Evolutionary conservation across 2,329 filamentous ascomycete genomes (phyloP), one percentile per base, ranked within the genome.

Genomic region (Lachnellula willkommii): DNA sequence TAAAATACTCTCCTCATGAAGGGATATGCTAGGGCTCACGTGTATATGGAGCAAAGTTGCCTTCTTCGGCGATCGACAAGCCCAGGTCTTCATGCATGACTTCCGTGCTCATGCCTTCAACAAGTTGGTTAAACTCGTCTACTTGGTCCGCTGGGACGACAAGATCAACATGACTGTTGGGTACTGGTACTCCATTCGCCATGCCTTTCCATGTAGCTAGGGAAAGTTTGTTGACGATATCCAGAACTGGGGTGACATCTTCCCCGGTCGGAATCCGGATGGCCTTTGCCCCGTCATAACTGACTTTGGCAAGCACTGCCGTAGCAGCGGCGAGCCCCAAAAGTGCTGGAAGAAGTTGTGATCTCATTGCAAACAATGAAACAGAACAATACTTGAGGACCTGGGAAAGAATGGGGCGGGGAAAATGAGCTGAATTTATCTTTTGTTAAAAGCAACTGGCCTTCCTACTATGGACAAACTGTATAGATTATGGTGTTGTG

Each of bases 1-100:
- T 51, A 55, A 26, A 9, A 28, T 3, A 2, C 28, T 17, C 39
- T 58, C 6, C 15, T 22, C n/a, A 24, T 24, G 3, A 9, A 45
- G 4, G 42, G 17, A 12, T 45, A 1, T 45, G 42, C 15, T 15
- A 17, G 20, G 11, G 20, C 20, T 17, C 24, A 22, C 46, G 47
- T 50, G 45, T 42, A 58, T 52, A 50, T 43, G n/a, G 22, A 28
- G 62, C 55, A 20, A 20, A 24, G 20, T 62, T 55, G n/a, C 62
- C 64, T 54, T 77, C 75, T 37, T 65, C 68, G 11, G 66, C 65
- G 55, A 78, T 78, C 2, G 73, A 72, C 8, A 64, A 64, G 15
- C 74, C 75, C 5, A 78, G 67, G 62, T 78, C 68, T 35, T 71
- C 69, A 55, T 77, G 74, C 67, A 78, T 71, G 15, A 72, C 60